Base-by-base conservation (phyloP, 2,329 filamentous ascomycete species). In the Leptographium procerum region DNA sequence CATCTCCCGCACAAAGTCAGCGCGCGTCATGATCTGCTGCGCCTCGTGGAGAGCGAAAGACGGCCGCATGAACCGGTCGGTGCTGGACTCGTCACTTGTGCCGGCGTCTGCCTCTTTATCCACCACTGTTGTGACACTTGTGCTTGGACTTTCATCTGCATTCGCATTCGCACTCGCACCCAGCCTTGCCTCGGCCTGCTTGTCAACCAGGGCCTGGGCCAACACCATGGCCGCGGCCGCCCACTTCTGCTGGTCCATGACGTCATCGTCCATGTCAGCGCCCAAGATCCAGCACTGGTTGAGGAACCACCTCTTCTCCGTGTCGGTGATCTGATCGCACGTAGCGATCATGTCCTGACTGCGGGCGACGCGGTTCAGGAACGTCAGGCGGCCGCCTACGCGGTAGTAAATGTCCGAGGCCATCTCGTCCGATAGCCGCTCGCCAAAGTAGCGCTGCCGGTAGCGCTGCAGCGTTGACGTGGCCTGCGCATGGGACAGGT, bases 221-320 rank as follows among this genome's bases (percentile, higher is more conserved):
- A 99, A 80, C 26, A 95, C 88, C 88, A 80, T 96, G 43, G 94
- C 91, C 14, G 90, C 91, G 14, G 91, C 89, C 82, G 91, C 89
- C 77, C 90, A 96, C 71, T 97, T 96, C 69, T 97, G 83, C 67
- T 85, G 81, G 63, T 84, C 81, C 78, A 85, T 84, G 56, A 84
- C 83, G 62, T 84, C 82, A 69, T 84, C 81, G 65, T 86, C 83
- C 79, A 89, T 88, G 61, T 86, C 84, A 56, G 73, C 74, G 13
- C 86, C 86, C 4, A 89, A 77, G 60, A 89, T 87, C 78, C 85
- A 87, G 72, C 86, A 89, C 68, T 87, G 84, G 71, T 87, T 88
- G 10, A 89, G 74, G 63, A 89, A 86, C 85, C 86, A 89, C n/a
- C 80, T 84, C 73, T 87, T 87, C 69, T 89, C 86, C 53, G 77